Evolutionary conservation across 805 yeast species (phyloP).

Genomic region (Alloascoidea africana): DNA sequence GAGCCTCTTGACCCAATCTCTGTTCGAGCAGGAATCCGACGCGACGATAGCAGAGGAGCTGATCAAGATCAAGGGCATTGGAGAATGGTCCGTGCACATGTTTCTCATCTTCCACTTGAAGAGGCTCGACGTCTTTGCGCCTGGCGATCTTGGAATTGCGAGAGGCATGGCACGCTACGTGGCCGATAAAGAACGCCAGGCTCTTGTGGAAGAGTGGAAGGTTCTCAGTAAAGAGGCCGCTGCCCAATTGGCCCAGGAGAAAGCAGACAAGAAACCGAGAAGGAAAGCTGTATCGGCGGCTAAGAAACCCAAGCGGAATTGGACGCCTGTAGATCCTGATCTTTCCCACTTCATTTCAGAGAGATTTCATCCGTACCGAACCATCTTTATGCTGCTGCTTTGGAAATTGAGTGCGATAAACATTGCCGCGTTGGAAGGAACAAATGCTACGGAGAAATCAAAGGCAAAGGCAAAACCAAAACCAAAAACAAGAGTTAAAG

Average conservation of each 20-base stretch:
- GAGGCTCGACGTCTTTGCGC: constrained; percentile 56
- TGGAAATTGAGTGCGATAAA: constrained; percentile 59
- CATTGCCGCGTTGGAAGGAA: constrained; percentile 27
- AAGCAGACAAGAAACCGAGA: constrained; percentile 21
- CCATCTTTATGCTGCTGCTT: constrained; percentile 51
- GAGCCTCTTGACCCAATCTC: constrained; percentile 17
- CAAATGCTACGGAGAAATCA: constrained; percentile 1
- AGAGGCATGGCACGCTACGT: constrained; percentile 63
- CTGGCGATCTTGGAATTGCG: constrained; percentile 74
- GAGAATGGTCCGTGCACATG: constrained; percentile 85
- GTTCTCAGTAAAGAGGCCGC: constrained; percentile 11
- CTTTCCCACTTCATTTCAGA: constrained; percentile 39
- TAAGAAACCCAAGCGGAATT: constrained; percentile 34
- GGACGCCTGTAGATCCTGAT: constrained; percentile 54
- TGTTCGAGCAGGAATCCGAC: constrained; percentile 22
- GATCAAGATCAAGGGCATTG: constrained; percentile 48
- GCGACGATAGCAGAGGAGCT: constrained; percentile 32
- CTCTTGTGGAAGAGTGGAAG: not conserved
- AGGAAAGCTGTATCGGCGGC: constrained; percentile 16
- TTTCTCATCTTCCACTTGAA: constrained; percentile 57
- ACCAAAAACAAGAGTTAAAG: not conserved
- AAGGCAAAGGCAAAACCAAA: not conserved
- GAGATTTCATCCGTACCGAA: constrained; percentile 47
- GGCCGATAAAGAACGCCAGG: constrained; percentile 8
- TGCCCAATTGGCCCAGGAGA: constrained; percentile 19